Base-by-base conservation (phyloP, 768 basidiomycete genomes). In the Hydnomerulius pinastri region DNA sequence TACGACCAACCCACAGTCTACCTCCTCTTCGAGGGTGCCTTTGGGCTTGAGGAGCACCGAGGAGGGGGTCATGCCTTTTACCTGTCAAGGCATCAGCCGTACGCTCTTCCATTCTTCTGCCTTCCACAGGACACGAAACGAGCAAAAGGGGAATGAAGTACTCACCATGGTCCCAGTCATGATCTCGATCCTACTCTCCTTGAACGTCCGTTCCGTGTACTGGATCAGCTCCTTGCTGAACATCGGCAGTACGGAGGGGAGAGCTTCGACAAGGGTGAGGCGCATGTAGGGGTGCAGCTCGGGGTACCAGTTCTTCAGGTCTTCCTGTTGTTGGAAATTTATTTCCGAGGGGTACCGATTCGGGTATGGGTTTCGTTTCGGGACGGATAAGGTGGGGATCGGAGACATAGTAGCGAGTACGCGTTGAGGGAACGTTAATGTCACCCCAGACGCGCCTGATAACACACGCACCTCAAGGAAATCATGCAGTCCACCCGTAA, bases 141-240 rank as follows among this genome's bases (percentile, higher is more conserved):
- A 29, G 33, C 4, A 17, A 6, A 1, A 43, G 2, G 33, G 4
- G 8, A n/a, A 3, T 5, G 3, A 0, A 1, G 21, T 53, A 3
- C 33, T 36, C 60, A 98, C 96, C 95, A 98, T 98, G n/a, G 97
- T 98, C 71, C 90, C 90, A n/a, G 95, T 98, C 66, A 92, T 69
- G 64, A 98, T 88, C 39, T 98, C 88, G 54, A 98, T 99, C 73
- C 94, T 93, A 71, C 92, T 92, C 75, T 93, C 90, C 73, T 94
- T 92, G 83, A 99, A 98, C 0, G 94, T 94, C 29, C 87, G 90
- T 68, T 90, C 91, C 44, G 66, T 70, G 75, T 97, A 99, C 38
- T 89, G 79, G 65, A 98, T 98, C 56, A 94, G 76, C 54, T 89
- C 82, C 67, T 87, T 86, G 82, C 86, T 91, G 79, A 99, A 98